phyloP scores from a whole-genome alignment of 2,329 filamentous ascomycete species.

The Trichothecium sympodiale region DNA sequence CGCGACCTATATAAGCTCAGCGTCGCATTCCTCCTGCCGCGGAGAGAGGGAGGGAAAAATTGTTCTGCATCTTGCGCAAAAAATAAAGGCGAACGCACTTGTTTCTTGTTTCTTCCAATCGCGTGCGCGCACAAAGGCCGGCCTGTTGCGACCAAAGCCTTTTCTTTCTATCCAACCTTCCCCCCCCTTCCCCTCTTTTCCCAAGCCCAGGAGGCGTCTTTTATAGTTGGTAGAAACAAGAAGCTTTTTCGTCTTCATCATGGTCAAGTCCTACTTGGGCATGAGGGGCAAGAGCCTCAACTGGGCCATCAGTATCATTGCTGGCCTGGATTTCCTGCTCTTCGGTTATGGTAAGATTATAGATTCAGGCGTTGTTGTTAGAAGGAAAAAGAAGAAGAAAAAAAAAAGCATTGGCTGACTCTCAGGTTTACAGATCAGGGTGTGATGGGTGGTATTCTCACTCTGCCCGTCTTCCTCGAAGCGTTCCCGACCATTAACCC shows the following conservation, averaged over 20 bases:
- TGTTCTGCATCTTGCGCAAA: too few relatives aligned
- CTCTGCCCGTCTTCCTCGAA: slow-evolving; percentile 46
- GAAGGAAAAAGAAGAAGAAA: slow-evolving; percentile 8
- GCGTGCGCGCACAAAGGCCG: too few relatives aligned
- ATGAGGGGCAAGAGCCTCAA: slow-evolving; percentile 55
- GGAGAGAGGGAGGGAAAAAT: too few relatives aligned
- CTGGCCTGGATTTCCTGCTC: slow-evolving; percentile 60
- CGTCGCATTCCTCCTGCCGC: too few relatives aligned
- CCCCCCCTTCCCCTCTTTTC: too few relatives aligned
- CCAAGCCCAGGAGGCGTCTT: not conserved
- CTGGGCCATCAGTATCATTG: slow-evolving; percentile 58
- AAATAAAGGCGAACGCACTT: too few relatives aligned
- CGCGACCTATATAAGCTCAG: too few relatives aligned
- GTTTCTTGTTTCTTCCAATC: too few relatives aligned
- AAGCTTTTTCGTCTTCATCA: slow-evolving; percentile 8
- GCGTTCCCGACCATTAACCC: slow-evolving; percentile 45
- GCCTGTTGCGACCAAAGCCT: not conserved
- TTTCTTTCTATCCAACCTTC: too few relatives aligned
- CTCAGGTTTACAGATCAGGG: slow-evolving; percentile 56
- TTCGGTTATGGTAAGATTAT: slow-evolving; percentile 38
- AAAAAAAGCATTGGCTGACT: too few relatives aligned
- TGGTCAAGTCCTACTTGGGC: slow-evolving; percentile 44
- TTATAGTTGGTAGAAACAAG: too few relatives aligned
- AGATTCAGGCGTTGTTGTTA: not conserved
- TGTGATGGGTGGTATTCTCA: slow-evolving; percentile 66